Evolutionary conservation across 2,329 filamentous ascomycete genomes (phyloP), one percentile per base, ranked within the genome.

Genomic region (Amauroascus niger): DNA sequence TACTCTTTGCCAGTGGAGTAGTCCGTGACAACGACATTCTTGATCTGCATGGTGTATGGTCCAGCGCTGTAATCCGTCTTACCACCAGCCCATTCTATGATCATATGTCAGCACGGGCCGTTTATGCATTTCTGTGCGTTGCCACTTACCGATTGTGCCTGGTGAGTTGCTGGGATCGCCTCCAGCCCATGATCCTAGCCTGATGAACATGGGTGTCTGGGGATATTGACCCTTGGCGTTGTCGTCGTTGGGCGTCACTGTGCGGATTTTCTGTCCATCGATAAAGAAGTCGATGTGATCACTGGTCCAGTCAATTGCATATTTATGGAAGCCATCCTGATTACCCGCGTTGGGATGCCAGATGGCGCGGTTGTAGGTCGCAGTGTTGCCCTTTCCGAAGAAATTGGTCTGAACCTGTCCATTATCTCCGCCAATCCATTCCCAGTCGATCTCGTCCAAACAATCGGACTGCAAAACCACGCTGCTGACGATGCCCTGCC

Each of bases 381-480:
- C 84, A 0, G 88, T 90, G 61, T 87, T 79, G 51, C 91, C 93
- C 71, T 97, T 95, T 68, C 89, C 88, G 63, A 98, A 98, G 73
- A 95, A 98, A 72, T 98, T 98, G 62, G 83, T 86, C 71, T 98
- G 93, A n/a, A 95, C 87, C 69, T 95, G 78, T 54, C 76, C 74
- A 59, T 79, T 72, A 65, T 87, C 80, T 53, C 84, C 82, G 55
- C 93, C 93, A 22, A 98, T 80, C 88, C 90, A 97, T 71, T 98
- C 93, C 75, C 91, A 87, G 69, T 98, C 93, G 65, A 98, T 95
- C 74, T 98, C 93, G 70, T 98, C 93, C 43, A 96, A 79, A 63
- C 81, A 80, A 68, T 97, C 91, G 13, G 90, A 96, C 71, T 95
- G 84, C 59, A 98, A 75, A 7, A 98, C 88, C 11, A 93, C 79